Conservation (phyloP, 2,329 filamentous ascomycete species). For the Pseudocercospora fijiensis region DNA sequence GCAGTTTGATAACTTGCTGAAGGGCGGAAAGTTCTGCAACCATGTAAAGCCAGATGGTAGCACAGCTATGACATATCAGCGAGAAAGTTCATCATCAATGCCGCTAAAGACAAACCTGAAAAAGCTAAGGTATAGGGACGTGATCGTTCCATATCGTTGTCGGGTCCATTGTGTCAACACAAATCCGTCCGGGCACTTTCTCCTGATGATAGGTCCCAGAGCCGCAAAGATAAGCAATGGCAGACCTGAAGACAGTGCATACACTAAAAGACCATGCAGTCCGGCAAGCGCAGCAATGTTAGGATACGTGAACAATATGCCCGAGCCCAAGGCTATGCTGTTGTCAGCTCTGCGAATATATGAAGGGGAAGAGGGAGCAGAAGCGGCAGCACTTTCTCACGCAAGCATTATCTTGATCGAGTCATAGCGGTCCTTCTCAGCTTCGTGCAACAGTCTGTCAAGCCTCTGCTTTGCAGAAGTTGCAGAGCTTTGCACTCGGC, state of each 20-base stretch:
- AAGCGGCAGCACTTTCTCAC: constrained; percentile 96
- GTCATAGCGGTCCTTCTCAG: constrained; percentile 95
- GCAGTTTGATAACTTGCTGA: constrained; percentile 71
- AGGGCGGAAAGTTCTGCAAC: constrained; percentile 78
- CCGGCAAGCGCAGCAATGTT: constrained; percentile 76
- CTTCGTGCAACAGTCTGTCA: constrained; percentile 53
- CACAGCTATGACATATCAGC: constrained; percentile 48
- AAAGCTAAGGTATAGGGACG: constrained; percentile 72
- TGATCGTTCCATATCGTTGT: constrained; percentile 69
- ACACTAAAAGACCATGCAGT: constrained; percentile 74
- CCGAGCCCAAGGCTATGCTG: constrained; percentile 70
- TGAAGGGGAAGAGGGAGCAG: constrained; percentile 45
- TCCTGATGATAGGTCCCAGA: constrained; percentile 73
- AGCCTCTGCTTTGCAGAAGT: background rate
- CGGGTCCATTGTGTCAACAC: constrained; percentile 82
- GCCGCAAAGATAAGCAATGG: constrained; percentile 73
- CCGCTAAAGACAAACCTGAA: constrained; percentile 55
- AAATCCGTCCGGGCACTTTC: constrained; percentile 78
- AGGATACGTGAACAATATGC: constrained; percentile 79
- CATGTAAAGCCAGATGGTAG: constrained; percentile 86
- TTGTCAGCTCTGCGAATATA: constrained; percentile 24
- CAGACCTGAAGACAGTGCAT: constrained; percentile 69
- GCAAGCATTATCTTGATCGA: constrained; percentile 99
- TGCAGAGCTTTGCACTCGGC: constrained; percentile 54
- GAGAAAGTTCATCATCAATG: background rate